A percentile compares a stretch with the other conserved stretches of the same genome.
phyloP scores from a whole-genome alignment of 441 rosid species.

The Pelargonium myrrhifolium region DNA sequence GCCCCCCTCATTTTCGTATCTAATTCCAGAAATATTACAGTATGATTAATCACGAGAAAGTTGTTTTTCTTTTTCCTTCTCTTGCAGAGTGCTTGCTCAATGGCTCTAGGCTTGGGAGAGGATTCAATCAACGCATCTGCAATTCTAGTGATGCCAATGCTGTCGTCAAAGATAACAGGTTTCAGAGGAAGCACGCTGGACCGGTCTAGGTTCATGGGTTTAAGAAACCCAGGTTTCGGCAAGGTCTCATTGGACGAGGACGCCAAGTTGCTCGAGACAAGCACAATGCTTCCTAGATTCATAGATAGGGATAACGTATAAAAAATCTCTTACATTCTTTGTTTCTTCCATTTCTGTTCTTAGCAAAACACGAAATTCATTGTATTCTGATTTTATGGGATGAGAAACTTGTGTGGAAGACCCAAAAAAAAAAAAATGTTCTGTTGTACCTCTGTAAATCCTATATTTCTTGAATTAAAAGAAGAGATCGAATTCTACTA shows the following conservation, averaged over 20 bases:
- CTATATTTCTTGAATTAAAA: not conserved
- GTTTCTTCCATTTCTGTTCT: no score
- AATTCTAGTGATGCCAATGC: slow-evolving; percentile 91
- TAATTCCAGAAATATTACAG: not conserved
- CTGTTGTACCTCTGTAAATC: not conserved
- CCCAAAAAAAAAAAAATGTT: no score
- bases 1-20: not conserved
- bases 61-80: not conserved
- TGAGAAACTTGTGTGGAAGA: no score
- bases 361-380: no score
- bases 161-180: slow-evolving; percentile 84
- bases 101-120: slow-evolving; percentile 74
- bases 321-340: not conserved
- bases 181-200: slow-evolving; percentile 70
- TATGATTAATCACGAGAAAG: slow-evolving; percentile 3
- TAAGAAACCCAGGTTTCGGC: slow-evolving; percentile 69
- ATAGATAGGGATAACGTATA: slow-evolving; percentile 13
- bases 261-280: slow-evolving; percentile 31
- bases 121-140: slow-evolving; percentile 94
- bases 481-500: not conserved
- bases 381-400: no score
- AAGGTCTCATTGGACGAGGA: slow-evolving; percentile 48
- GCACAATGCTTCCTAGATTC: slow-evolving; percentile 31
- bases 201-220: slow-evolving; percentile 52
- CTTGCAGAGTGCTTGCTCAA: slow-evolving; percentile 61